These are phyloP conservation scores for Sugiyamaella grinbergsii DNA, from an alignment of 1,139 yeast species.

Conservation along the genomic window DNA sequence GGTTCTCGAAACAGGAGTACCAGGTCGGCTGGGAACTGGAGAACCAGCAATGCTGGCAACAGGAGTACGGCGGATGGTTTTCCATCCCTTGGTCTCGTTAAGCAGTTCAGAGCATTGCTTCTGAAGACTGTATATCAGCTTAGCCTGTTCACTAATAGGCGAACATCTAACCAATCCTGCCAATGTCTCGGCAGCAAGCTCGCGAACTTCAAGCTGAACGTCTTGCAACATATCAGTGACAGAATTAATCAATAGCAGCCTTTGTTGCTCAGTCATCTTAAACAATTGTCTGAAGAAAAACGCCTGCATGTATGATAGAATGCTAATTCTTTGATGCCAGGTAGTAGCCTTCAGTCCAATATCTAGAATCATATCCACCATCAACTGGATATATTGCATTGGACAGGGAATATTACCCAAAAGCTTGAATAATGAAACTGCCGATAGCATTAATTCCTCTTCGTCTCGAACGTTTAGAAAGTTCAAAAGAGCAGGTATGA, in stretches of 20 bases:
- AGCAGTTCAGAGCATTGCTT: constrained; percentile 47
- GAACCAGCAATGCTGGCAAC: constrained; percentile 14
- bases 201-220: constrained; percentile 72
- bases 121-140: constrained; percentile 41
- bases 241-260: constrained; percentile 53
- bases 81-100: constrained; percentile 31
- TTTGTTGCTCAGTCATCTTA: constrained; percentile 53
- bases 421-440: constrained; percentile 54
- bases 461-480: constrained; percentile 77
- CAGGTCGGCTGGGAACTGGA: constrained; percentile 22
- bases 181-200: constrained; percentile 70
- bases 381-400: constrained; percentile 46
- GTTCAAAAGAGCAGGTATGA: constrained; percentile 72
- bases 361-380: constrained; percentile 56
- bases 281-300: constrained; percentile 74
- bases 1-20: constrained; percentile 26
- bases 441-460: constrained; percentile 66
- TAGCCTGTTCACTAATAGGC: constrained; percentile 57
- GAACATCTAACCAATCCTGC: constrained; percentile 82
- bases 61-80: constrained; percentile 26
- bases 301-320: constrained; percentile 72
- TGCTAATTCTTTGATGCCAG: constrained; percentile 67
- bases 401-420: constrained; percentile 64
- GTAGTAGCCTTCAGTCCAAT: constrained; percentile 50
- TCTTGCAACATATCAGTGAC: constrained; percentile 61